Conservation (phyloP, 495 filamentous ascomycete species). For the Hyaloscypha hepaticicola region DNA sequence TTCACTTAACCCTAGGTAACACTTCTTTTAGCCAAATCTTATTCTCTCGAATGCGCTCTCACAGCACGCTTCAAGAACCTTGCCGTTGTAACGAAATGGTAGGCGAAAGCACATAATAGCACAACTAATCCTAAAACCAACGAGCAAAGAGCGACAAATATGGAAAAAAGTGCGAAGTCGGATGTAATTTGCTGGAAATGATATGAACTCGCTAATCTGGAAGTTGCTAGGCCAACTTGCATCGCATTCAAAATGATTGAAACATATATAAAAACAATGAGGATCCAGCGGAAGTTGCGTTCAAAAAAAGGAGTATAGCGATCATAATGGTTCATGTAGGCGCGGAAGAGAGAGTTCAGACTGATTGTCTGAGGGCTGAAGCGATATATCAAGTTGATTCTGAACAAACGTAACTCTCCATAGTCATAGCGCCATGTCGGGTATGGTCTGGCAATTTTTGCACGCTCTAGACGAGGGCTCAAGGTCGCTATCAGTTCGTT, state of each 20-base stretch:
- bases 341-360: not conserved
- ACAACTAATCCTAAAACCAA: too few relatives aligned
- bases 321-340: conserved; percentile 26
- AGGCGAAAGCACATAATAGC: too few relatives aligned
- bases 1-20: too few relatives aligned
- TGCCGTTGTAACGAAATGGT: too few relatives aligned
- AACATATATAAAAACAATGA: conserved; percentile 34
- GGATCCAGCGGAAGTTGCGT: conserved; percentile 36
- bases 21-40: too few relatives aligned
- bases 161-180: too few relatives aligned
- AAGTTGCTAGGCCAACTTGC: conserved; percentile 38
- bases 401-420: conserved; percentile 41
- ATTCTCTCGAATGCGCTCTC: too few relatives aligned
- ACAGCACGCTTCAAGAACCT: too few relatives aligned
- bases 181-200: too few relatives aligned
- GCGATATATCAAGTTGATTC: conserved; percentile 36
- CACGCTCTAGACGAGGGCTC: not conserved
- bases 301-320: conserved; percentile 33
- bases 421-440: conserved; percentile 35
- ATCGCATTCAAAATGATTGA: conserved; percentile 36
- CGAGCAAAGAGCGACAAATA: too few relatives aligned
- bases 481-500: not conserved
- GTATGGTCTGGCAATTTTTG: not conserved
- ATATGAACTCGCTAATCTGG: too few relatives aligned
- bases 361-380: conserved; percentile 1